Conservation (phyloP, 2,329 filamentous ascomycete species). For the Fusarium coffeatum region DNA sequence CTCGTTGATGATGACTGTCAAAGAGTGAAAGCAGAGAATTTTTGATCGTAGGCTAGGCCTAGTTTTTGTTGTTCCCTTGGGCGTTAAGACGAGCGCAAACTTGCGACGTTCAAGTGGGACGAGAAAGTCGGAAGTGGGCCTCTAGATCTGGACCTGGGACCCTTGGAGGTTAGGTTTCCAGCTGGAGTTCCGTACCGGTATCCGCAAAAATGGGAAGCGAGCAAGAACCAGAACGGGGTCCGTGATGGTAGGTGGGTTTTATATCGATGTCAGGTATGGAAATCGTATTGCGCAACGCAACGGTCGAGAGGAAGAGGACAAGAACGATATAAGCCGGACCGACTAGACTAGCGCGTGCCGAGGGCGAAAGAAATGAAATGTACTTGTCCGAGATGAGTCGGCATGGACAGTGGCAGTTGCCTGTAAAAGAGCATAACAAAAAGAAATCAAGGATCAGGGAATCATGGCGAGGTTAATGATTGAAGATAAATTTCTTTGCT, state of each 20-base stretch:
- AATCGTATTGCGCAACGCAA: constrained; percentile 18
- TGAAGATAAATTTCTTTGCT: no score
- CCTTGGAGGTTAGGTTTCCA: constrained; percentile 9
- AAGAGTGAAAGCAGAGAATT: background rate
- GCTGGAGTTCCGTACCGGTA: constrained; percentile 3
- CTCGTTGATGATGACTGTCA: constrained; percentile 35
- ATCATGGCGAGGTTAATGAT: constrained; percentile 20
- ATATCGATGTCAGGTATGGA: constrained; percentile 16
- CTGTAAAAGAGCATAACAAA: background rate
- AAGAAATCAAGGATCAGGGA: background rate
- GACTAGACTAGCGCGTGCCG: constrained; percentile 32
- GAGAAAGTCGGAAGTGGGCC: constrained; percentile 38
- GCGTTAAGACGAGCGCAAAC: constrained; percentile 39
- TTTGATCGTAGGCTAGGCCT: constrained; percentile 30
- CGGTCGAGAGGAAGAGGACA: constrained; percentile 30
- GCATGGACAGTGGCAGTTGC: background rate
- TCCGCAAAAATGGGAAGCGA: background rate
- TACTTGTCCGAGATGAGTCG: constrained; percentile 9
- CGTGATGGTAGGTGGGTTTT: constrained; percentile 12
- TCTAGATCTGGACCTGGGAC: constrained; percentile 42
- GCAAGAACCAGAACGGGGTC: constrained; percentile 13
- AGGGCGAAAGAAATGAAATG: constrained; percentile 4
- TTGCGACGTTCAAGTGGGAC: constrained; percentile 43
- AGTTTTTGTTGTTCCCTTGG: constrained; percentile 37
- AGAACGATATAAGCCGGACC: constrained; percentile 32